Base-by-base conservation (phyloP, 345 rosid species). In the Sonneratia caseolaris region DNA sequence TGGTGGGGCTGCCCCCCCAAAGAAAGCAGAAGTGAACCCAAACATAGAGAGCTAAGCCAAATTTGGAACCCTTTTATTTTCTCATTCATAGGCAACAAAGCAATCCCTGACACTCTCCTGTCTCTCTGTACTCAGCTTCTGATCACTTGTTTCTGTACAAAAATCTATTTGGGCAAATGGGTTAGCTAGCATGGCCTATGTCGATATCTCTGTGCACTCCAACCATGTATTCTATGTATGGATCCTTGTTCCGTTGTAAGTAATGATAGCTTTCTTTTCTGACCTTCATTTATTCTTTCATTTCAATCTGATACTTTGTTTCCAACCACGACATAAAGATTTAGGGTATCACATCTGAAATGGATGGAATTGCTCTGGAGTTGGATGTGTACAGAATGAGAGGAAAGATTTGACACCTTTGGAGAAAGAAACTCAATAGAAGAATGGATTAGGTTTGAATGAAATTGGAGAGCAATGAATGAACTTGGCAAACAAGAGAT, bases 1-100 rank as follows among this genome's bases (percentile, higher is more conserved):
- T 37, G 99, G 98, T 15, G 96, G 87, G 40, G 82, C 81, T 71
- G 78, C 80, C 38, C 80, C 81, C 37, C 84, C 93, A 5, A 89
- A 92, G 81, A 89, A 89, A 76, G 82, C 89, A 5, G 98, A 96
- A 68, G 73, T 79, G 62, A 84, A 89, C 71, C 81, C 81, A 75
- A 80, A 83, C 85, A 78, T 78, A 71, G 89, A 88, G 79, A 87
- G 84, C 91, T 91, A 87, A 86, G 82, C 70, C 49, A 80, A 74
- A 79, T 73, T 43, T 68, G 37, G 70, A 32, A 19, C 27, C 27
- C 64, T 32, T 53, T 49, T 70, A 70, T 40, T 49, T 35, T 36
- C 32, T 38, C 5, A 55, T 53, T 55, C 4, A 27, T 53, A 70
- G 72, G 36, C 51, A 81, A 87, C 82, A 85, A 81, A 79, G 86